A percentile compares a stretch with the other conserved stretches of the same genome.
Evolutionary conservation across 371 early-diverging fungal species (phyloP).

Genomic region (Furculomyces boomerangus): DNA sequence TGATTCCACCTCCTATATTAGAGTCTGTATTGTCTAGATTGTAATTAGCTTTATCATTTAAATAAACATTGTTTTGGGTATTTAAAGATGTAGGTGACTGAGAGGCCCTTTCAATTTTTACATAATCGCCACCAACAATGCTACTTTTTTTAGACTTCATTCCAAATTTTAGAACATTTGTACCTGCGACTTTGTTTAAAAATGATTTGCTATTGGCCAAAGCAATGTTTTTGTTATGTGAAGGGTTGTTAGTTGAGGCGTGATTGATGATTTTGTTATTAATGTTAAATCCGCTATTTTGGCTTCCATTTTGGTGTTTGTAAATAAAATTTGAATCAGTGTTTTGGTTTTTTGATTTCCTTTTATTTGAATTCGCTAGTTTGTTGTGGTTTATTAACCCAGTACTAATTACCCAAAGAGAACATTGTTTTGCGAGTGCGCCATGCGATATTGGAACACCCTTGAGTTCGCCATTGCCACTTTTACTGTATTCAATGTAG

Average conservation of each 20-base stretch:
- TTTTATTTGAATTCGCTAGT: too few relatives aligned
- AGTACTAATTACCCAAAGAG: slow-evolving; percentile 20
- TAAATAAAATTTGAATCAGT: too few relatives aligned
- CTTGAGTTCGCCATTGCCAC: slow-evolving; percentile 62
- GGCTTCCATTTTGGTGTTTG: too few relatives aligned
- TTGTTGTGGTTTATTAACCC: too few relatives aligned
- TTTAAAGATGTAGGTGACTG: too few relatives aligned
- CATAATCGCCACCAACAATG: background rate
- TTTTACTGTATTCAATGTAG: slow-evolving; percentile 70
- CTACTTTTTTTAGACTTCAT: background rate
- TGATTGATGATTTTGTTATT: too few relatives aligned
- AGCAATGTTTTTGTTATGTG: background rate
- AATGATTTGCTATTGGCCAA: background rate
- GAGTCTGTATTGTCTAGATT: too few relatives aligned
- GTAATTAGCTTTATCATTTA: too few relatives aligned
- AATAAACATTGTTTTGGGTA: too few relatives aligned
- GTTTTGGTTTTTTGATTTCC: too few relatives aligned
- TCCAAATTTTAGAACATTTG: background rate
- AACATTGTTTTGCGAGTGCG: slow-evolving; percentile 56
- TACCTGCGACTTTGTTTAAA: background rate
- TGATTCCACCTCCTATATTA: too few relatives aligned
- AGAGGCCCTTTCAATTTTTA: background rate
- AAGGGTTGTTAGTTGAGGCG: background rate
- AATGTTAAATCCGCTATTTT: too few relatives aligned
- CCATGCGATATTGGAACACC: slow-evolving; percentile 65